Percentiles rank a stretch among this genome's conserved stretches.
Evolutionary conservation across 768 basidiomycete genomes (phyloP).

Genomic region (Leccinum ochraceum): DNA sequence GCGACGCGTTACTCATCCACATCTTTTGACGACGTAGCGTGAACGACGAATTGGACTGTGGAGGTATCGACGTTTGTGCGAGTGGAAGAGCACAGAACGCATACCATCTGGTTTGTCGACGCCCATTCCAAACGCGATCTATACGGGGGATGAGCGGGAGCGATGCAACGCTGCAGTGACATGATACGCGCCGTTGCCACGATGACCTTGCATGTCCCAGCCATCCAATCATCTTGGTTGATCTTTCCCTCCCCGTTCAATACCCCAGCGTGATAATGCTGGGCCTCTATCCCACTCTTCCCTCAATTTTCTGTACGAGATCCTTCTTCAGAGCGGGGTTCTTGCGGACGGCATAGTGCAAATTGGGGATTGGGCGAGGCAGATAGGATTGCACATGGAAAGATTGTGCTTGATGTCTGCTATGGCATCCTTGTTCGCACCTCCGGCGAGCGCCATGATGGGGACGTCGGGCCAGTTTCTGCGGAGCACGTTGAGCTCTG

Average conservation of each 20-base stretch:
- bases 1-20: conserved; percentile 68
- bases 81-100: conserved; percentile 9
- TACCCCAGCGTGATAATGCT: conserved; percentile 89
- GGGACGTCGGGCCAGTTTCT: conserved; percentile 76
- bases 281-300: conserved; percentile 59
- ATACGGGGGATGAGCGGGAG: conserved; percentile 7
- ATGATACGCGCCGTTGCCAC: conserved; percentile 78
- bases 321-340: conserved; percentile 47
- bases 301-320: conserved; percentile 64
- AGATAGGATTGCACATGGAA: conserved; percentile 54
- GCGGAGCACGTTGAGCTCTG: conserved; percentile 65
- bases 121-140: conserved; percentile 99
- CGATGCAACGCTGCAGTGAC: neutral
- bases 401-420: conserved; percentile 81
- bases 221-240: conserved; percentile 74
- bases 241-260: conserved; percentile 57
- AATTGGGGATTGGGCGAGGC: conserved; percentile 83
- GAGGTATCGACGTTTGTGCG: conserved; percentile 6
- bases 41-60: conserved; percentile 89
- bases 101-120: conserved; percentile 84
- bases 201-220: conserved; percentile 71
- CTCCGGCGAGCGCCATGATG: conserved; percentile 96
- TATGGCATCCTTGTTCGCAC: conserved; percentile 77
- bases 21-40: conserved; percentile 77
- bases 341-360: conserved; percentile 66